Evolutionary conservation across 2,329 filamentous ascomycete species (phyloP).

Genomic region (Diaporthe vexans): DNA sequence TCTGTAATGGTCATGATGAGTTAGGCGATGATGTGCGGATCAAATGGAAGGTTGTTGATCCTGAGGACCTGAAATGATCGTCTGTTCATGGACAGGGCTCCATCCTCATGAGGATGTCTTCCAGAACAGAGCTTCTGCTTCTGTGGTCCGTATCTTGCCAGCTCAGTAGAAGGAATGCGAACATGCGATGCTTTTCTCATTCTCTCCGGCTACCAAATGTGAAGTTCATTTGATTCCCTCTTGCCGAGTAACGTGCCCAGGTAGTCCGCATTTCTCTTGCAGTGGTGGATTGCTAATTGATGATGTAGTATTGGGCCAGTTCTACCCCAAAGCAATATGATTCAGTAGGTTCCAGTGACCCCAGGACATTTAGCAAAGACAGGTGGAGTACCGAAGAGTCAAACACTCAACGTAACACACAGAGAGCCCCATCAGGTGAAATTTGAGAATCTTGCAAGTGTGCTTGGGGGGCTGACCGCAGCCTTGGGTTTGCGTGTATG

Average conservation of each 20-base stretch:
- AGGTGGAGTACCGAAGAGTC: background rate
- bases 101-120: background rate
- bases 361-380: no score
- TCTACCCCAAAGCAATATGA: background rate
- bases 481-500: no score
- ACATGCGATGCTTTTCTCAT: background rate
- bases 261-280: no score
- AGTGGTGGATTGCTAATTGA: no score
- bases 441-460: no score
- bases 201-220: background rate
- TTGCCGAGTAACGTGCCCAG: no score
- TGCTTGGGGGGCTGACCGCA: no score
- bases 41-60: constrained; percentile 9
- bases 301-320: background rate
- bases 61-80: background rate
- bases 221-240: background rate
- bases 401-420: no score
- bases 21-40: background rate
- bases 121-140: background rate
- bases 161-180: background rate
- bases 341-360: background rate
- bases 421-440: no score
- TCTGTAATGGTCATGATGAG: background rate
- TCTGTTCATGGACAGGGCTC: background rate
- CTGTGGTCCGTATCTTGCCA: background rate